Conservation (phyloP, 257 asterid genomes). For the Forsythia suspensa region DNA sequence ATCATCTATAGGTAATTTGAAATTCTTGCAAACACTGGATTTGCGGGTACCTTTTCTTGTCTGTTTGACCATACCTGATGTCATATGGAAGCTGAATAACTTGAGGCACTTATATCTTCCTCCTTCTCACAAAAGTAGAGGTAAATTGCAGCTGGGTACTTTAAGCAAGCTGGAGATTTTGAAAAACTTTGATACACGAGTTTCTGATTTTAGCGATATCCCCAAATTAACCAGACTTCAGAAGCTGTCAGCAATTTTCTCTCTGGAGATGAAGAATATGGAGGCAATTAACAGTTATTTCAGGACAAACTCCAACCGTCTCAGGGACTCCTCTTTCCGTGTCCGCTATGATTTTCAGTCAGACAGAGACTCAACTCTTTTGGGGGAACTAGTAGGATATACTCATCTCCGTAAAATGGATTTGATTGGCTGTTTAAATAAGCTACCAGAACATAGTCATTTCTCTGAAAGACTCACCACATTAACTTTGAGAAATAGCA, state of each 20-base stretch:
- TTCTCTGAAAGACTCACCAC: slow-evolving; percentile 37
- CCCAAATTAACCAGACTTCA: slow-evolving; percentile 40
- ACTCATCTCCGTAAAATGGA: slow-evolving; percentile 51
- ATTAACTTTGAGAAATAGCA: slow-evolving; percentile 54
- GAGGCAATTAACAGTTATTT: slow-evolving; percentile 31
- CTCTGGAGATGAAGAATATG: slow-evolving; percentile 35
- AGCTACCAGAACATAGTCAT: slow-evolving; percentile 35
- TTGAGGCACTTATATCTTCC: slow-evolving; percentile 59
- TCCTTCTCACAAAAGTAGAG: slow-evolving; percentile 35
- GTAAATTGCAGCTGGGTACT: slow-evolving; percentile 37
- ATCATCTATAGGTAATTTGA: slow-evolving; percentile 44
- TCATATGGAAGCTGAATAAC: slow-evolving; percentile 41
- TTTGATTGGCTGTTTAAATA: slow-evolving; percentile 36
- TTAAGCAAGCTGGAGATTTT: slow-evolving; percentile 43
- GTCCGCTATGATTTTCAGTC: slow-evolving; percentile 42
- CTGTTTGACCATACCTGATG: slow-evolving; percentile 45
- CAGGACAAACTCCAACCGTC: slow-evolving; percentile 16
- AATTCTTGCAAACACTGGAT: slow-evolving; percentile 45
- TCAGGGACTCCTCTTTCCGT: slow-evolving; percentile 44
- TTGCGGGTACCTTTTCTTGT: slow-evolving; percentile 38
- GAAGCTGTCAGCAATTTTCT: slow-evolving; percentile 41
- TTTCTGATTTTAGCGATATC: slow-evolving; percentile 46
- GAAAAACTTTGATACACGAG: slow-evolving; percentile 48
- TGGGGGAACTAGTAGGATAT: slow-evolving; percentile 36
- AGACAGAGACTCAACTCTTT: slow-evolving; percentile 34